phyloP scores from a whole-genome alignment of 345 rosid species.

The Diplotaxis tenuifolia region DNA sequence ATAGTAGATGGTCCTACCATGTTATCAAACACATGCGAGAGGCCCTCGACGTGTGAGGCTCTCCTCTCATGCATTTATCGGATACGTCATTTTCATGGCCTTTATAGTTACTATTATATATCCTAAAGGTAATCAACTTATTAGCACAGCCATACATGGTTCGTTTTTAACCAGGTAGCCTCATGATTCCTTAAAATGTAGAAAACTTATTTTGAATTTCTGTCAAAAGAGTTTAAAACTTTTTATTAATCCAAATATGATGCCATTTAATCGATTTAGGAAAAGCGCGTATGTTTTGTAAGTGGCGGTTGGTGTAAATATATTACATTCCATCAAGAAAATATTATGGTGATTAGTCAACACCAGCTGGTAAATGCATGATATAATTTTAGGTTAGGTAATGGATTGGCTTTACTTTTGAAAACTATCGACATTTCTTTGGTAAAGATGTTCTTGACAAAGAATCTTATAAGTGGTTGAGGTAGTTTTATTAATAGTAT shows the following conservation, averaged over 20 bases:
- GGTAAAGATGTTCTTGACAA: constrained; percentile 26
- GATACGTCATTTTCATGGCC: constrained; percentile 31
- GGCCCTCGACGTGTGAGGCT: constrained; percentile 24
- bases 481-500: not conserved
- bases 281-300: not conserved
- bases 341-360: not conserved
- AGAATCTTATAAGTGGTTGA: constrained; percentile 27
- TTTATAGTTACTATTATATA: not conserved
- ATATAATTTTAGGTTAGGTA: not conserved
- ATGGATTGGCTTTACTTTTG: constrained; percentile 18
- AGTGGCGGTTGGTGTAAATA: not conserved
- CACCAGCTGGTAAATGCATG: not conserved
- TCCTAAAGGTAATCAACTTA: not conserved
- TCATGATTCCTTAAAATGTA: not conserved
- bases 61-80: constrained; percentile 19
- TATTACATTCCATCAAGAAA: not conserved
- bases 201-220: not conserved
- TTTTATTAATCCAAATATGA: not conserved
- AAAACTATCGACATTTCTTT: constrained; percentile 12
- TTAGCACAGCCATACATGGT: not conserved
- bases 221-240: not conserved
- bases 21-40: constrained; percentile 35
- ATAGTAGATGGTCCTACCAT: constrained; percentile 29
- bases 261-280: not conserved
- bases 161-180: not conserved